Evolutionary conservation across 495 filamentous ascomycete genomes (phyloP), one percentile per base, ranked within the genome.

Genomic region (Rhypophila decipiens): DNA sequence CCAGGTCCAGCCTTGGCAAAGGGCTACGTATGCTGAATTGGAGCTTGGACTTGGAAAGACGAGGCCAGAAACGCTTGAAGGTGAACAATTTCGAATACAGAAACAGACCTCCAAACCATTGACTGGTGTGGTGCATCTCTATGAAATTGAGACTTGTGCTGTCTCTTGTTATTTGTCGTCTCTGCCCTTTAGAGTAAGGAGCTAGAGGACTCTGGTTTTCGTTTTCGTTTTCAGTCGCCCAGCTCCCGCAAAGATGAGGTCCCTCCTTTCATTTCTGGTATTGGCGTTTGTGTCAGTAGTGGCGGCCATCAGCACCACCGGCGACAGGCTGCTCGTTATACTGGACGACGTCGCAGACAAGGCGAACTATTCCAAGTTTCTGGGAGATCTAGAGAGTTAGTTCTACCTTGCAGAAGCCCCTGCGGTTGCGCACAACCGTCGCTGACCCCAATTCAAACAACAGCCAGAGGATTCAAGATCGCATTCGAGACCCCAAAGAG

Each of bases 401-500:
- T 56, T 18, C 44, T 24, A 2, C 24, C 23, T 11, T 39, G 3
- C 4, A 0, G 2, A 18, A 9, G 35, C n/a, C n/a, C 8, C 15
- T 39, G 11, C n/a, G n/a, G n/a, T n/a, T n/a, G n/a, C n/a, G n/a
- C n/a, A n/a, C n/a, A n/a, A n/a, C n/a, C n/a, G n/a, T n/a, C n/a
- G n/a, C n/a, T n/a, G n/a, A n/a, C n/a, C n/a, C n/a, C n/a, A n/a
- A n/a, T n/a, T n/a, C n/a, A n/a, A n/a, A n/a, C n/a, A n/a, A 44
- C 57, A 97, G 93, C 60, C 49, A 82, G 93, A 56, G 93, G 91
- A 47, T 97, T 87, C 67, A 72, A 85, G 50, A 52, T 94, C 44
- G 70, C 78, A 21, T 87, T 88, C 65, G 82, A 90, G 69, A 87
- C 88, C 1, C 90, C 91, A 44, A 96, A 95, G 71, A 85, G 77